Conservation (phyloP, 306 rosid genomes). For the Prunus kanzakura region DNA sequence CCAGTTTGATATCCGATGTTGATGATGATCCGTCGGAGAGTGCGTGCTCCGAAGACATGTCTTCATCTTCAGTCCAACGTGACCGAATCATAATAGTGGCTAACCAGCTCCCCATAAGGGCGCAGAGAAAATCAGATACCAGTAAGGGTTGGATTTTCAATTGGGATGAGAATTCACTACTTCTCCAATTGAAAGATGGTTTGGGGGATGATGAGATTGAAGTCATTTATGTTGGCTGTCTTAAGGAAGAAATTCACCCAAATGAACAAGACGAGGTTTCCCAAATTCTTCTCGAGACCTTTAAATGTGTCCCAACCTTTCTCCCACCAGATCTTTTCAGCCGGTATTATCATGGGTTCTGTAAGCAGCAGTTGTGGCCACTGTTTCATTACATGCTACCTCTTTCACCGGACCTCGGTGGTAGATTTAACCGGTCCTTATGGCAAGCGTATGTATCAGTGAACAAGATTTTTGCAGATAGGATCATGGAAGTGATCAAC, state of each 20-base stretch:
- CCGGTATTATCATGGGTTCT: conserved; percentile 74
- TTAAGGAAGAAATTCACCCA: conserved; percentile 62
- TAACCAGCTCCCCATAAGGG: conserved; percentile 77
- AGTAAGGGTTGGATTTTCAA: conserved; percentile 58
- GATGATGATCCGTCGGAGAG: conserved; percentile 45
- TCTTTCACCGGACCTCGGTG: conserved; percentile 68
- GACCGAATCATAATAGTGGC: conserved; percentile 77
- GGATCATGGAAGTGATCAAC: conserved; percentile 84
- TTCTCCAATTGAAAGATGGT: conserved; percentile 79
- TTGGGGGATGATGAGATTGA: conserved; percentile 73
- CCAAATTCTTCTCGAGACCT: conserved; percentile 58
- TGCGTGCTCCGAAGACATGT: conserved; percentile 17
- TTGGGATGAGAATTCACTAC: conserved; percentile 78
- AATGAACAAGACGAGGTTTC: conserved; percentile 88
- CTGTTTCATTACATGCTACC: conserved; percentile 88
- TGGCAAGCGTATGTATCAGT: conserved; percentile 88
- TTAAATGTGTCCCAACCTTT: conserved; percentile 72
- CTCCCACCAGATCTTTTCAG: conserved; percentile 61
- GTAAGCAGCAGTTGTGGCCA: conserved; percentile 83
- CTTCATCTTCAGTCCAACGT: conserved; percentile 46
- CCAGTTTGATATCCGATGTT: conserved; percentile 63
- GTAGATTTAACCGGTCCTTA: conserved; percentile 61
- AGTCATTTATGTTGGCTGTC: conserved; percentile 74
- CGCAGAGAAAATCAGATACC: conserved; percentile 44
- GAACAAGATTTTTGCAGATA: conserved; percentile 79